These are phyloP conservation scores for Pichia sp. DNA, from an alignment of 1,139 yeast species.

Conservation along the genomic window DNA sequence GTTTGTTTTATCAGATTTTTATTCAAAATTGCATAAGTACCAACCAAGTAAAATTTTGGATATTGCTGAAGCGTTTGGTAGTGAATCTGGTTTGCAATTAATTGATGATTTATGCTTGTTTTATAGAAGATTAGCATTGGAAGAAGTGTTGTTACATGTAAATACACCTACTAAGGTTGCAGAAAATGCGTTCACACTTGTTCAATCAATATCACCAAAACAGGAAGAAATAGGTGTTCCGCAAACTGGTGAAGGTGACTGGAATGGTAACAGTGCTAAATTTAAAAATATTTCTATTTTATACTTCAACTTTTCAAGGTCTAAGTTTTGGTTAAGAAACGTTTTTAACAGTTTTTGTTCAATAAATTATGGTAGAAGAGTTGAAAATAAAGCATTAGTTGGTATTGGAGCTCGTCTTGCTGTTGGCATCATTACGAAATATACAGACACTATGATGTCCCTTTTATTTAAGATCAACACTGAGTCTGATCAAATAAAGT, in stretches of 20 bases:
- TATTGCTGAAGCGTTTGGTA: constrained; percentile 40
- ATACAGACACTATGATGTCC: constrained; percentile 28
- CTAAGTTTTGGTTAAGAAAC: constrained; percentile 44
- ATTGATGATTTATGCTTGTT: constrained; percentile 38
- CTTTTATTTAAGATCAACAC: constrained; percentile 19
- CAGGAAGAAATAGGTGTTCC: constrained; percentile 36
- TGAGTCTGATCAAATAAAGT: constrained; percentile 19
- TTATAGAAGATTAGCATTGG: constrained; percentile 45
- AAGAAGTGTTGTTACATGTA: constrained; percentile 48
- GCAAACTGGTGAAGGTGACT: constrained; percentile 27
- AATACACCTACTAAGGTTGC: constrained; percentile 43
- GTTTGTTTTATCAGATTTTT: constrained; percentile 41
- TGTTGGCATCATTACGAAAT: constrained; percentile 35
- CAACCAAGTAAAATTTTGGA: constrained; percentile 45
- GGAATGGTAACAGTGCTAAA: constrained; percentile 43
- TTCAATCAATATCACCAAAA: constrained; percentile 28
- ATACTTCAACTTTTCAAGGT: constrained; percentile 43
- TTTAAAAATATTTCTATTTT: constrained; percentile 56
- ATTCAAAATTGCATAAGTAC: constrained; percentile 42
- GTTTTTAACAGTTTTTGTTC: constrained; percentile 37
- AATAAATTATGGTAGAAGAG: constrained; percentile 36
- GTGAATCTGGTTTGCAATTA: constrained; percentile 32
- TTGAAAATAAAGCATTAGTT: constrained; percentile 31
- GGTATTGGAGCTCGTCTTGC: constrained; percentile 35
- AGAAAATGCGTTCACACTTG: constrained; percentile 23